Evolutionary conservation across 2,329 filamentous ascomycete genomes (phyloP), one percentile per base, ranked within the genome.

Genomic region (Hypocrella siamensis): DNA sequence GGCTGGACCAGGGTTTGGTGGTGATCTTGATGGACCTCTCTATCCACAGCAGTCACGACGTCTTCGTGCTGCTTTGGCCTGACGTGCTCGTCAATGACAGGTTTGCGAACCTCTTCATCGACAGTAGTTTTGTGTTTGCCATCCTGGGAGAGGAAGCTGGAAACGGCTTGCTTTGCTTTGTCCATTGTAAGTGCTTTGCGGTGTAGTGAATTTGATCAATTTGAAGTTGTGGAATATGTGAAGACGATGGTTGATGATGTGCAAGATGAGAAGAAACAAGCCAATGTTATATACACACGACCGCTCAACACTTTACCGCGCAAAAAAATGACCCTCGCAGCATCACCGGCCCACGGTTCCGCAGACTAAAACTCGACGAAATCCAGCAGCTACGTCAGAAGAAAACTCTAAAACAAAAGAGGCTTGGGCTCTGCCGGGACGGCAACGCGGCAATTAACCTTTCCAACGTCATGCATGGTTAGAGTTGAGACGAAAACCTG

Each of bases 101-200:
- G 65, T 1, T 69, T 65, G 26, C 68, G 64, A 26, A 79, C 65
- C 7, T 63, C 65, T 52, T 81, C 72, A 38, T 81, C 69, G 4
- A 83, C 72, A 11, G 69, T 75, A n/a, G 77, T 82, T 45, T 77
- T 70, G 43, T 79, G 66, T 40, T 79, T 68, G 35, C 75, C 75
- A 35, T 70, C 59, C 42, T 66, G 65, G 47, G 53, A 58, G 42
- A 77, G 63, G 57, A 80, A 75, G 46, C 65, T 64, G 29, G 57
- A 56, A 44, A 80, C 65, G 37, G 67, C 68, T 45, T 63, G 58
- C 60, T 75, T 79, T 25, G 75, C 72, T 48, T 70, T 71, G 12
- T 79, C 64, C 74, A 79, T 76, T 42, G 17, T 63, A 18, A 14
- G 12, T 31, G 16, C 29, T 24, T 32, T 35, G 14, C 31, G 17